These are phyloP conservation scores for Biancaea sappan DNA, from an alignment of 306 rosid genomes.

Conservation along the genomic window DNA sequence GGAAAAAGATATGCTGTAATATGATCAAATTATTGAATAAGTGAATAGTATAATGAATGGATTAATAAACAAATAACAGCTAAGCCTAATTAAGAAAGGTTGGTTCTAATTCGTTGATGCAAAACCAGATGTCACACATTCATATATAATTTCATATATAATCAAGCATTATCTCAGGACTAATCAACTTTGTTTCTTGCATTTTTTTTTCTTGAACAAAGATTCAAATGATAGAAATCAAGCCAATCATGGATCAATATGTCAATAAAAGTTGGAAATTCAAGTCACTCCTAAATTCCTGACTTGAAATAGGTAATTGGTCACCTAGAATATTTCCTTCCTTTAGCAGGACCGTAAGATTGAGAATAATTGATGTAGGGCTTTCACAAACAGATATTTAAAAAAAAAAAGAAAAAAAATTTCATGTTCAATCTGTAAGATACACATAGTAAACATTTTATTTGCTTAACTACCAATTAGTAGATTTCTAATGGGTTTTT, in stretches of 20 bases:
- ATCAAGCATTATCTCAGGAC: too few relatives aligned
- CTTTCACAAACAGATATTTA: conserved; percentile 1
- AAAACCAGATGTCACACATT: not conserved
- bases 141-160: too few relatives aligned
- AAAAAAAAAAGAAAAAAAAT: not conserved
- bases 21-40: not conserved
- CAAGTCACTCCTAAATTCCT: not conserved
- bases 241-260: not conserved
- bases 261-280: conserved; percentile 5
- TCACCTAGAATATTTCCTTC: not conserved
- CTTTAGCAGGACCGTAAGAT: conserved; percentile 14
- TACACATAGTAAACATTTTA: too few relatives aligned
- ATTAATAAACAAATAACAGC: not conserved
- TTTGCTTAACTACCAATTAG: too few relatives aligned
- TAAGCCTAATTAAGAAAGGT: not conserved
- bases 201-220: not conserved
- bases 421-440: not conserved
- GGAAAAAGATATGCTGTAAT: not conserved
- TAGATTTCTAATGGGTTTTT: conserved; percentile 12
- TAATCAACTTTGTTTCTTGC: not conserved
- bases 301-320: not conserved
- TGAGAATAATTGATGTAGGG: conserved; percentile 19
- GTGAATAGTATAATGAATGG: not conserved
- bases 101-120: not conserved
- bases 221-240: not conserved